Base-by-base conservation (phyloP, 352 stramenopile species). In the Pythium guiyangense region DNA sequence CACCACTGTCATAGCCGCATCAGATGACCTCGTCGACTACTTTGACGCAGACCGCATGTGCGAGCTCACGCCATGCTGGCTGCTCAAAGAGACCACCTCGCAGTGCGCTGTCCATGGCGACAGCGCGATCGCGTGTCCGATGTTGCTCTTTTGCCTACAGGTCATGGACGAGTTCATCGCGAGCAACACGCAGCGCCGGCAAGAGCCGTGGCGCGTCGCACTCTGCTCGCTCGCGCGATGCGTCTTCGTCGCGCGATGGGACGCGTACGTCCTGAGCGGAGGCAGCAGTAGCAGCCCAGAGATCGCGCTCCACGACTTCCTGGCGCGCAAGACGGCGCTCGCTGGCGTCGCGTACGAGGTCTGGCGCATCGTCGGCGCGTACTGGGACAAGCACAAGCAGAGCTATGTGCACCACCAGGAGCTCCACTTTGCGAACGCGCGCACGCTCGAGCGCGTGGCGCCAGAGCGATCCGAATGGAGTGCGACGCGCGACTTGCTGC, bases 331-430 rank as follows among this genome's bases (percentile, higher is more conserved):
- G 49, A 43, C 40, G 9, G 53, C 26, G 9, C 10, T 90, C 1
- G 40, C 42, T 2, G 84, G 84, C 22, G 77, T 94, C 37, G 57
- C 62, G 18, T 51, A 62, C 22, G 67, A 84, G 14, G 77, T 89
- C 29, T 94, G 84, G 82, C 49, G 56, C 6, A 56, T 90, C 26
- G 72, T 92, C 18, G 62, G 69, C 43, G 52, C 52, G 34, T 90
- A 86, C 55, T 92, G 81, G 81, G 54, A 60, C 18, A 70, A 67
- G 54, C 79, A 90, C 65, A 74, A 83, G 47, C 67, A 80, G 10
- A 74, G 79, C 48, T 86, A 83, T 43, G 50, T 84, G n/a, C 84
- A 94, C 49, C 64, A 85, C 45, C 63, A 84, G 57, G 69, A 88
- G 45, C 56, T 90, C 6, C 84, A 67, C 56, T 86, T 90, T 52